Conservation (phyloP, 2,329 filamentous ascomycete species). For the Lachnellula willkommii region DNA sequence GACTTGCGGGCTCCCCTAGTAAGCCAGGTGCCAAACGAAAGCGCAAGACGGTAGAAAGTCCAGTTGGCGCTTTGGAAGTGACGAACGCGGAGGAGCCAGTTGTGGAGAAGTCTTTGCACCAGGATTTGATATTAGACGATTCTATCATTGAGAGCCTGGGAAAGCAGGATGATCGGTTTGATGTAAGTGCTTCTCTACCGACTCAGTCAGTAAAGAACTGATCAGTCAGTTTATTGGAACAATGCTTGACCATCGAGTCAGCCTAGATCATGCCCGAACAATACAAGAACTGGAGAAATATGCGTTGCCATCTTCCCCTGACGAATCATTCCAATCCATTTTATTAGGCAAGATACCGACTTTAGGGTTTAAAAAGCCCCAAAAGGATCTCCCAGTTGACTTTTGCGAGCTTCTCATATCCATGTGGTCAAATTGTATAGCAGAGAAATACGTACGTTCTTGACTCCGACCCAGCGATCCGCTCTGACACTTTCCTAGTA, state of each 20-base stretch:
- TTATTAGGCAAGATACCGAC: slow-evolving; percentile 62
- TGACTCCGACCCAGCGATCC: neutral
- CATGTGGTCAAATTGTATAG: slow-evolving; percentile 63
- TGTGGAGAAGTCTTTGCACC: slow-evolving; percentile 10
- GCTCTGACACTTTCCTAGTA: slow-evolving; percentile 38
- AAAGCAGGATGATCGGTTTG: slow-evolving; percentile 37
- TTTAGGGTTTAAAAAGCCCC: slow-evolving; percentile 46
- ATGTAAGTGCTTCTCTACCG: slow-evolving; percentile 26
- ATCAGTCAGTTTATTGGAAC: slow-evolving; percentile 28
- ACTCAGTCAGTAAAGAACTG: neutral
- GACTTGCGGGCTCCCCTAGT: slow-evolving; percentile 50
- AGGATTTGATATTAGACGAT: slow-evolving; percentile 26
- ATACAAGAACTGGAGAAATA: slow-evolving; percentile 64
- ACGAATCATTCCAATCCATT: slow-evolving; percentile 58
- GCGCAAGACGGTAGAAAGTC: slow-evolving; percentile 59
- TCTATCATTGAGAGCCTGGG: slow-evolving; percentile 34
- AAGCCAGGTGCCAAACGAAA: slow-evolving; percentile 61
- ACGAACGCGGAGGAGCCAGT: slow-evolving; percentile 19
- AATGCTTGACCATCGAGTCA: slow-evolving; percentile 30
- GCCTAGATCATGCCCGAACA: slow-evolving; percentile 51
- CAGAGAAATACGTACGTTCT: slow-evolving; percentile 45
- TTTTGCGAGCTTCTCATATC: slow-evolving; percentile 60
- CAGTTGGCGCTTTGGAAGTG: slow-evolving; percentile 49
- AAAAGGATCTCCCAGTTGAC: slow-evolving; percentile 51
- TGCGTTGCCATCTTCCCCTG: slow-evolving; percentile 58